Evolutionary conservation across 306 rosid genomes (phyloP).

Genomic region (Erythrophleum fordii): DNA sequence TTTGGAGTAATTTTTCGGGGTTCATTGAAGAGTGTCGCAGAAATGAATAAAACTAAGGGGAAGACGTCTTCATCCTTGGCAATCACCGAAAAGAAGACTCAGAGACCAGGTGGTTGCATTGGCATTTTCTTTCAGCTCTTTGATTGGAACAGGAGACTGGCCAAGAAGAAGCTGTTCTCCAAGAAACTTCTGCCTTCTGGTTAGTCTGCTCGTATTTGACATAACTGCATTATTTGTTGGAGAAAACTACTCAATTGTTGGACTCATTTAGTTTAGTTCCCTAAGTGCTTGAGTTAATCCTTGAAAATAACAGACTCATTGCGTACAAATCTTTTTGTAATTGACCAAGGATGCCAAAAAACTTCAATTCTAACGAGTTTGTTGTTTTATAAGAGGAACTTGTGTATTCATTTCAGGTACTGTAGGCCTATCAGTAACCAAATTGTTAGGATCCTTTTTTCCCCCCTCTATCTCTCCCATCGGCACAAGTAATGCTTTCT

Average conservation of each 20-base stretch:
- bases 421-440: not conserved
- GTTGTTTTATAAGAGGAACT: too few species aligned
- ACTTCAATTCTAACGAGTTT: too few species aligned
- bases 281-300: too few species aligned
- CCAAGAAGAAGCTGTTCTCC: conserved; percentile 76
- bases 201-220: conserved; percentile 24
- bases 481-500: not conserved
- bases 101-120: conserved; percentile 64
- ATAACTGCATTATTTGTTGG: too few species aligned
- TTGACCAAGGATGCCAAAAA: too few species aligned
- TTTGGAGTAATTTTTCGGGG: not conserved
- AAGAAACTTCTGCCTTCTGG: conserved; percentile 74
- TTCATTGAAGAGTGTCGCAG: conserved; percentile 10
- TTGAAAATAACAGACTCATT: too few species aligned
- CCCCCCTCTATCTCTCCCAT: not conserved
- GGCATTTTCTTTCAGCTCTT: conserved; percentile 74
- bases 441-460: too few species aligned
- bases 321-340: too few species aligned
- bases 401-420: too few species aligned
- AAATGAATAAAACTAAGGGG: conserved; percentile 58
- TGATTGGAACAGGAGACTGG: conserved; percentile 73
- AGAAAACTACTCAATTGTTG: too few species aligned
- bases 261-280: too few species aligned
- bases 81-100: conserved; percentile 66
- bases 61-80: too few species aligned